Conservation (phyloP, 257 asterid genomes). For the Forsythia suspensa region DNA sequence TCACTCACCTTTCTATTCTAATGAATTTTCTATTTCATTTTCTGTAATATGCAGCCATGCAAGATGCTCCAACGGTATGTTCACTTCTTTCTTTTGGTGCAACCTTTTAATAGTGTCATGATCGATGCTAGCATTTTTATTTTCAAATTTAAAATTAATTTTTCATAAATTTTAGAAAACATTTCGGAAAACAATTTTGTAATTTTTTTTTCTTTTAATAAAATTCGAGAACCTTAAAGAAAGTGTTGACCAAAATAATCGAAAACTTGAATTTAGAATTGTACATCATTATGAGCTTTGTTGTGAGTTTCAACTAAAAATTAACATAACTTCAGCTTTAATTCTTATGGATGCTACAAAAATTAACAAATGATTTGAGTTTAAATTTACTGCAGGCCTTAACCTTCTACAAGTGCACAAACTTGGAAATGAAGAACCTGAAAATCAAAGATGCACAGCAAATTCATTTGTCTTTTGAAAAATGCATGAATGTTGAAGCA, state of each 20-base stretch:
- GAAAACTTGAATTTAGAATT: too few relatives aligned
- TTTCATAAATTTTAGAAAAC: too few relatives aligned
- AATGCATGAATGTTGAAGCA: constrained; percentile 45
- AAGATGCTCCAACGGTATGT: constrained; percentile 88
- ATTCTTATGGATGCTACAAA: too few relatives aligned
- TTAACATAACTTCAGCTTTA: too few relatives aligned
- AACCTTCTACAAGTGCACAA: constrained; percentile 58
- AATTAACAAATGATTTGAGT: too few relatives aligned
- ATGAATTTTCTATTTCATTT: not conserved
- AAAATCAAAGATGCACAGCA: constrained; percentile 62
- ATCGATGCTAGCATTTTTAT: not conserved
- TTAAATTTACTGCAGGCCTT: constrained; percentile 52
- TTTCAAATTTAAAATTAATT: too few relatives aligned
- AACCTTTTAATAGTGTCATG: not conserved
- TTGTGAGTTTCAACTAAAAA: too few relatives aligned
- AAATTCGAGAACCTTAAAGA: too few relatives aligned
- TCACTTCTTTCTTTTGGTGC: not conserved
- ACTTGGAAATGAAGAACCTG: constrained; percentile 48
- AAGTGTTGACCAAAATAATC: too few relatives aligned
- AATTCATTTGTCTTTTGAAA: constrained; percentile 61
- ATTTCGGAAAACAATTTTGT: too few relatives aligned
- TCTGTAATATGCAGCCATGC: constrained; percentile 57
- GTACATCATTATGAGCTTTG: too few relatives aligned
- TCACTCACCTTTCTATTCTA: not conserved
- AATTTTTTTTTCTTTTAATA: too few relatives aligned